Percentiles rank a stretch among this genome's conserved stretches.
Evolutionary conservation across 805 yeast genomes (phyloP).

Genomic region (Saturnispora silvae): DNA sequence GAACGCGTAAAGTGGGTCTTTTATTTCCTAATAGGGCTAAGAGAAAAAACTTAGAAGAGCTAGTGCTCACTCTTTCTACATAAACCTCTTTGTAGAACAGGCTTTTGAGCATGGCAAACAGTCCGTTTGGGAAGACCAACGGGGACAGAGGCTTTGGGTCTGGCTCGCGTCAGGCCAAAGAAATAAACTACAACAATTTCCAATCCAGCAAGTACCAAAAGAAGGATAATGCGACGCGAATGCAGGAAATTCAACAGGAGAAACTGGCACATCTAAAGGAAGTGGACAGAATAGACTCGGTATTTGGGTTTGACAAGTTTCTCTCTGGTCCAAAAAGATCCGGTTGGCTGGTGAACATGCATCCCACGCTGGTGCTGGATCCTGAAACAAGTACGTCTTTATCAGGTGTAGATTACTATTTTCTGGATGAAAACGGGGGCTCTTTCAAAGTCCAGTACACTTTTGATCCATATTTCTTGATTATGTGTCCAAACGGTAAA

Average conservation of each 20-base stretch:
- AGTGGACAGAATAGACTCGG: constrained; percentile 59
- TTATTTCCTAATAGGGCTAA: neutral
- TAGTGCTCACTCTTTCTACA: too few relatives aligned
- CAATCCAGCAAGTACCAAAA: constrained; percentile 6
- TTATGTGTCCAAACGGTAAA: constrained; percentile 49
- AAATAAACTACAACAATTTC: constrained; percentile 15
- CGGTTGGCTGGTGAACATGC: constrained; percentile 96
- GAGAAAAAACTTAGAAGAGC: too few relatives aligned
- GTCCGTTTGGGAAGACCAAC: too few relatives aligned
- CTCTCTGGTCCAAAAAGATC: constrained; percentile 58
- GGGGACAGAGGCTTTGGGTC: too few relatives aligned
- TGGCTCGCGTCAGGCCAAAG: too few relatives aligned
- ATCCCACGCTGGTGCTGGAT: constrained; percentile 62
- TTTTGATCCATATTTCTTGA: constrained; percentile 79
- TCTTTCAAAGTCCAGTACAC: constrained; percentile 77
- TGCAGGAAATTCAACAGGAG: constrained; percentile 15
- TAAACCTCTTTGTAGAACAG: too few relatives aligned
- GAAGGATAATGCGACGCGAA: neutral
- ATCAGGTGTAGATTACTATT: constrained; percentile 90
- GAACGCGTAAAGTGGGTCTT: constrained; percentile 1
- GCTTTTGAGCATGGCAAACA: too few relatives aligned
- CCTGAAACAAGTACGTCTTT: constrained; percentile 53
- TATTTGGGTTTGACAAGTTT: constrained; percentile 82
- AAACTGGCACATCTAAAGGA: constrained; percentile 45
- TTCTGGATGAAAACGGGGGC: constrained; percentile 94